Conservation (phyloP, 1,284 basidiomycete species). For the Marasmius sp. region DNA sequence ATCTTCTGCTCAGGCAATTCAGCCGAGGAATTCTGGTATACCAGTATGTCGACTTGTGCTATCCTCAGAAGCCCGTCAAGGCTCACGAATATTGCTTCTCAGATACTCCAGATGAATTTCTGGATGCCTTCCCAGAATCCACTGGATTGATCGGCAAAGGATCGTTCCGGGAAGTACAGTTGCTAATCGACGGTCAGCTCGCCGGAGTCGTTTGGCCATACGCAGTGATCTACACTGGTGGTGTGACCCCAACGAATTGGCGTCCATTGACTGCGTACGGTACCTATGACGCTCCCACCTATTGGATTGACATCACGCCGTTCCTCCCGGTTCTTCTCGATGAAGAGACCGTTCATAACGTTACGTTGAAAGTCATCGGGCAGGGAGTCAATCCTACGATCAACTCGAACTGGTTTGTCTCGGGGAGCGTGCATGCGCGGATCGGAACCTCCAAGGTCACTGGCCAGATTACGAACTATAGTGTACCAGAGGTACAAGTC, state of each 20-base stretch:
- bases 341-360: conserved; percentile 30
- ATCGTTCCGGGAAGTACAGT: conserved; percentile 47
- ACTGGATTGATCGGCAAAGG: conserved; percentile 34
- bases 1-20: conserved; percentile 42
- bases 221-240: conserved; percentile 50
- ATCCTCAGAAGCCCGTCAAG: neutral
- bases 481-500: conserved; percentile 26
- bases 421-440: conserved; percentile 39
- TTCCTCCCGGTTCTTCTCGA: conserved; percentile 44
- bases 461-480: conserved; percentile 35
- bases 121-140: conserved; percentile 34
- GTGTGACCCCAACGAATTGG: conserved; percentile 47
- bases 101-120: conserved; percentile 39
- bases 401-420: conserved; percentile 45
- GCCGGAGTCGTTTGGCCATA: conserved; percentile 49
- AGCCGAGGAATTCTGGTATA: conserved; percentile 48
- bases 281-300: conserved; percentile 47
- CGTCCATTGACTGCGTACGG: conserved; percentile 47
- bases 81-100: neutral
- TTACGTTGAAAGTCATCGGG: conserved; percentile 41
- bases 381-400: conserved; percentile 38
- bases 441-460: conserved; percentile 34
- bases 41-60: conserved; percentile 25
- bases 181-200: conserved; percentile 43
- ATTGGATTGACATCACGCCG: conserved; percentile 48